phyloP scores from a whole-genome alignment of 1,284 basidiomycete genomes.

The Cerioporus squamosus region DNA sequence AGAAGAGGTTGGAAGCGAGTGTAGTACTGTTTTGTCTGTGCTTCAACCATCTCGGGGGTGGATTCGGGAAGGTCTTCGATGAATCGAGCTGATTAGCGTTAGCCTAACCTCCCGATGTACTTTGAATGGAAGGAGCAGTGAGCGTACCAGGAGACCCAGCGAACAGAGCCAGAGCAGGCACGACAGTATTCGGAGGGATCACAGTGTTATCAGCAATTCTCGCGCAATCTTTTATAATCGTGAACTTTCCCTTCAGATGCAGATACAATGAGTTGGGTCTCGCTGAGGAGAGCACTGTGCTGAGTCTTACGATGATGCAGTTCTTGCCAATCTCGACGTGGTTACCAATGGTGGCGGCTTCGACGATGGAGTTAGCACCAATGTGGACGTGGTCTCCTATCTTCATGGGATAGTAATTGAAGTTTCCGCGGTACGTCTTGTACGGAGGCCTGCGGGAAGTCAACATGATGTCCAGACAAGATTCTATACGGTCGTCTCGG shows the following conservation, averaged over 20 bases:
- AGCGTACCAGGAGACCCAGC: conserved; percentile 84
- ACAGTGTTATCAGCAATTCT: conserved; percentile 88
- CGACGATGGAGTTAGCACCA: conserved; percentile 85
- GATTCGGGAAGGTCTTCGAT: conserved; percentile 89
- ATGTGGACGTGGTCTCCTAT: conserved; percentile 95
- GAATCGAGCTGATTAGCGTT: conserved; percentile 62
- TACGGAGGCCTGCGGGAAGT: conserved; percentile 68
- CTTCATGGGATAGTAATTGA: conserved; percentile 99
- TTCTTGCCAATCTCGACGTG: conserved; percentile 96
- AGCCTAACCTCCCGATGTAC: neutral
- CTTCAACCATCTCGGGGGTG: conserved; percentile 58
- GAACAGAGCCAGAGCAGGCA: conserved; percentile 88
- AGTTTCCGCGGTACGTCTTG: conserved; percentile 88
- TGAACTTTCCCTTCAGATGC: conserved; percentile 96
- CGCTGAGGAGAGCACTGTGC: neutral
- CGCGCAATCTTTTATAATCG: conserved; percentile 96
- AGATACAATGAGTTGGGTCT: neutral
- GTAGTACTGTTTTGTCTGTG: conserved; percentile 75
- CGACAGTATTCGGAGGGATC: conserved; percentile 90
- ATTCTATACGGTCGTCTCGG: too few species aligned
- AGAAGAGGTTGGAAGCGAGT: conserved; percentile 53
- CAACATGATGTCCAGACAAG: too few species aligned
- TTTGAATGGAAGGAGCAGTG: neutral
- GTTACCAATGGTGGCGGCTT: conserved; percentile 94
- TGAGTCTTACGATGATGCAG: conserved; percentile 82